phyloP scores from a whole-genome alignment of 495 filamentous ascomycete genomes.

The Trichocladium uniseriatum region DNA sequence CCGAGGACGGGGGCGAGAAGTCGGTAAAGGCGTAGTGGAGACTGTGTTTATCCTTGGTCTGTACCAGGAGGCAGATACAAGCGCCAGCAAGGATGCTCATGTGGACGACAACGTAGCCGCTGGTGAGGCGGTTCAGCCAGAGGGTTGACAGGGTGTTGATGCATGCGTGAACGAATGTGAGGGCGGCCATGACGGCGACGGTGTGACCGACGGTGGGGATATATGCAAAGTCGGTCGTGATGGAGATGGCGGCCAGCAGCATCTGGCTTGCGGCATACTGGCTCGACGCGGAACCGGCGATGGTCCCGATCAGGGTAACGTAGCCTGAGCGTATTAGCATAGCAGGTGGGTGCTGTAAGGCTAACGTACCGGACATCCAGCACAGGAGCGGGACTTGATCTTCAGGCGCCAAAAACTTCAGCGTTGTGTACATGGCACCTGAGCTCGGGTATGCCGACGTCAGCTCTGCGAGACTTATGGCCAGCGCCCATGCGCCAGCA shows the following conservation, averaged over 20 bases:
- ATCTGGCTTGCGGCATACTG: slow-evolving; percentile 61
- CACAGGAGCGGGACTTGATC: slow-evolving; percentile 37
- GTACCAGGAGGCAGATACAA: slow-evolving; percentile 50
- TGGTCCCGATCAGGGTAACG: slow-evolving; percentile 59
- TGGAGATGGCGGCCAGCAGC: slow-evolving; percentile 56
- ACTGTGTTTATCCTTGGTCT: slow-evolving; percentile 50
- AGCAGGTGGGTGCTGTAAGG: too few species aligned
- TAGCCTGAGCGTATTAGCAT: too few species aligned
- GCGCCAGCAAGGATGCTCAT: slow-evolving; percentile 48
- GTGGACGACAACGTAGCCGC: slow-evolving; percentile 57
- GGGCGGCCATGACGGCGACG: slow-evolving; percentile 51
- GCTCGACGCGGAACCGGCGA: slow-evolving; percentile 54
- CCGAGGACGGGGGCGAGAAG: slow-evolving; percentile 47
- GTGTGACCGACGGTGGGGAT: slow-evolving; percentile 43
- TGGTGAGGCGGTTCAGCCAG: slow-evolving; percentile 57
- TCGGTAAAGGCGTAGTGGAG: slow-evolving; percentile 56
- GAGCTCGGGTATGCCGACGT: slow-evolving; percentile 50
- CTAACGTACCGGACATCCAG: slow-evolving; percentile 37
- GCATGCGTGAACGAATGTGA: slow-evolving; percentile 45
- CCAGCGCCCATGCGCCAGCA: slow-evolving; percentile 53
- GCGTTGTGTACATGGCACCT: slow-evolving; percentile 46
- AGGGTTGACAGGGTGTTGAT: slow-evolving; percentile 54
- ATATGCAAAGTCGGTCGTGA: slow-evolving; percentile 49
- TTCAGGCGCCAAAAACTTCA: slow-evolving; percentile 35
- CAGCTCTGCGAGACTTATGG: slow-evolving; percentile 48